Base-by-base conservation (phyloP, 148 eudicot genomes). In the Vaccinium myrtillus region DNA sequence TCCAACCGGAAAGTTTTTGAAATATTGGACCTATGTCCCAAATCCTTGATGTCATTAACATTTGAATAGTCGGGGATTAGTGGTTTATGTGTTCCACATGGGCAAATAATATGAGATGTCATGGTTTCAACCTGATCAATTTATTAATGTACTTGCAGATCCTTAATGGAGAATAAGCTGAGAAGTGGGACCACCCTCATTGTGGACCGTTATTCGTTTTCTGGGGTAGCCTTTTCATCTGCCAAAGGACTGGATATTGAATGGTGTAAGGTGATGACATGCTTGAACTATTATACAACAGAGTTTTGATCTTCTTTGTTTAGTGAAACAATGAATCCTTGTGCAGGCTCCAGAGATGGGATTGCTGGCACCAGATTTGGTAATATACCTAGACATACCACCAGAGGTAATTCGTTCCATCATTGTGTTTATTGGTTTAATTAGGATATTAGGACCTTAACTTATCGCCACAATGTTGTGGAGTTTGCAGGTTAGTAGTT, bases 221-320 rank as follows among this genome's bases (percentile, higher is more conserved):
- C 99, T 23, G 98, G 99, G 82, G 98, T 97, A 81, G 99, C 98
- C 2, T 97, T 97, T 88, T 95, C 99, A 32, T 90, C 98, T 86
- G 99, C 99, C 59, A 97, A 97, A 90, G 99, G 99, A 84, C 93
- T 97, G 77, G 91, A 93, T 87, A 82, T 95, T 75, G 92, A 95
- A 25, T 97, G 99, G 98, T 97, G 99, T 80, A 97, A 97, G 98
- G 99, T 97, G 89, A 84, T 48, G 23, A 36, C 74, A 53, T 75
- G 58, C 56, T 65, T 77, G 32, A 58, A 55, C 15, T 56, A 50
- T 75, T 36, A 74, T 11, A 15, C 49, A 63, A 59, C n/a, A 30
- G 36, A 30, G 63, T 56, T 84, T 50, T 18, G 2, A 6, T n/a
- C 70, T 61, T 58, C 23, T 74, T 55, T 19, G 10, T 13, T 70